phyloP scores from a whole-genome alignment of 129 eudicot genomes.

The Smallanthus sonchifolius region DNA sequence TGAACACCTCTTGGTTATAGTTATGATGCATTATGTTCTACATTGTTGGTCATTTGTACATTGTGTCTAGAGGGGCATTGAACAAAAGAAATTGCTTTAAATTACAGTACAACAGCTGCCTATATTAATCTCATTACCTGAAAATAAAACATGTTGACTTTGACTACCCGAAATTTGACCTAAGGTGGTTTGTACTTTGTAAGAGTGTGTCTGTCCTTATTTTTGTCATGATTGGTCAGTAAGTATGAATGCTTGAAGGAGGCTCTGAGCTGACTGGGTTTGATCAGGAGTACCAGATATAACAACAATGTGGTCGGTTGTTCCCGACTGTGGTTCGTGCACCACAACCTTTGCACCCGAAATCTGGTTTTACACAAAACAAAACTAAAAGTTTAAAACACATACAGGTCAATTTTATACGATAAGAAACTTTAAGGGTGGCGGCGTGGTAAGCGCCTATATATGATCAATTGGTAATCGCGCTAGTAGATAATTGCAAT shows the following conservation, averaged over 20 bases:
- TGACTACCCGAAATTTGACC: background rate
- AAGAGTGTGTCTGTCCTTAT: background rate
- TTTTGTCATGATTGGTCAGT: constrained; percentile 49
- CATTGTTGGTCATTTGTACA: too few species aligned
- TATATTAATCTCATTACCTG: constrained; percentile 2
- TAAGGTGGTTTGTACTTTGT: background rate
- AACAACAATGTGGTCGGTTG: constrained; percentile 44
- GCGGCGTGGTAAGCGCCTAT: too few species aligned
- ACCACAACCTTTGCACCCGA: constrained; percentile 80
- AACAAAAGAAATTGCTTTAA: constrained; percentile 7
- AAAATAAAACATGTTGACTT: background rate
- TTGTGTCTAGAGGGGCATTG: background rate
- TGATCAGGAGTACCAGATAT: constrained; percentile 84
- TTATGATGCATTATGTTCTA: too few species aligned
- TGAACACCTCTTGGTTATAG: too few species aligned
- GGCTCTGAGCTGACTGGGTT: constrained; percentile 88
- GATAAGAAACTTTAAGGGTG: background rate
- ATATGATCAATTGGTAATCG: background rate
- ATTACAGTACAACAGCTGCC: background rate
- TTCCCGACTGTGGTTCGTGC: constrained; percentile 57
- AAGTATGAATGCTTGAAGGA: constrained; percentile 84
- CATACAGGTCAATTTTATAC: background rate
- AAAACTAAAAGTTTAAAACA: background rate
- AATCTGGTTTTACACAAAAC: constrained; percentile 43
- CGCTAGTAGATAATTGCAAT: background rate